Conservation (phyloP, 2,329 filamentous ascomycete genomes). For the Phialemonium atrogriseum region DNA sequence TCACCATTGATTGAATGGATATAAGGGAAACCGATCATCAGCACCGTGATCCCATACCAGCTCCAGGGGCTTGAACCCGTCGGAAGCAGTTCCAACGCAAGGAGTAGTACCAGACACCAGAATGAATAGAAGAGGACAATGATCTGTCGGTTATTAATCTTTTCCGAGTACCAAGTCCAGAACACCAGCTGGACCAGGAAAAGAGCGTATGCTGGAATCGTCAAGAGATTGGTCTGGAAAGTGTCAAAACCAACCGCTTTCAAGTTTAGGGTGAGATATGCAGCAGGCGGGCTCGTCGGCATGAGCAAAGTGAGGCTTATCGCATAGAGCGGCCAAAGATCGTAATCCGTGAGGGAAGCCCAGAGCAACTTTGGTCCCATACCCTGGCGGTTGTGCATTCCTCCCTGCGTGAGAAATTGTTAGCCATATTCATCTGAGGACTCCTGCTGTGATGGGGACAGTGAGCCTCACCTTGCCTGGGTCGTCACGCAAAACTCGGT, state of each 20-base stretch:
- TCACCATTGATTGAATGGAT: slow-evolving; percentile 23
- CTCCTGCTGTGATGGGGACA: not conserved
- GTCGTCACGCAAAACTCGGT: slow-evolving; percentile 47
- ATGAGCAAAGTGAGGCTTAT: slow-evolving; percentile 39
- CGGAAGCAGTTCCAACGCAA: slow-evolving; percentile 34
- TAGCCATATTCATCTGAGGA: too few species aligned
- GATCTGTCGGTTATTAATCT: slow-evolving; percentile 32
- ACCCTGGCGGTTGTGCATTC: slow-evolving; percentile 49
- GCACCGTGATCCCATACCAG: slow-evolving; percentile 33
- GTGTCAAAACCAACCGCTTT: slow-evolving; percentile 40
- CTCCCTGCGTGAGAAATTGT: slow-evolving; percentile 19
- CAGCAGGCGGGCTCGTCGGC: slow-evolving; percentile 32
- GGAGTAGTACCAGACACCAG: slow-evolving; percentile 43
- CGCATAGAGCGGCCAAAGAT: slow-evolving; percentile 47
- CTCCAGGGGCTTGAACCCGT: slow-evolving; percentile 28
- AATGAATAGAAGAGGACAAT: slow-evolving; percentile 33
- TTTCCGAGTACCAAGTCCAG: slow-evolving; percentile 37
- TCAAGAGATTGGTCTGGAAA: slow-evolving; percentile 47
- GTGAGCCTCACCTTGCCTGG: slow-evolving; percentile 32
- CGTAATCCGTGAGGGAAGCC: slow-evolving; percentile 40
- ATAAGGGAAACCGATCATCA: slow-evolving; percentile 41
- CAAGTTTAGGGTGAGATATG: slow-evolving; percentile 45
- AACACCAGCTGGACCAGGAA: slow-evolving; percentile 37
- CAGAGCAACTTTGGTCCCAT: slow-evolving; percentile 38
- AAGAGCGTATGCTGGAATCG: slow-evolving; percentile 38